Conservation (phyloP, 2,329 filamentous ascomycete genomes). For the Colletotrichum salicis region DNA sequence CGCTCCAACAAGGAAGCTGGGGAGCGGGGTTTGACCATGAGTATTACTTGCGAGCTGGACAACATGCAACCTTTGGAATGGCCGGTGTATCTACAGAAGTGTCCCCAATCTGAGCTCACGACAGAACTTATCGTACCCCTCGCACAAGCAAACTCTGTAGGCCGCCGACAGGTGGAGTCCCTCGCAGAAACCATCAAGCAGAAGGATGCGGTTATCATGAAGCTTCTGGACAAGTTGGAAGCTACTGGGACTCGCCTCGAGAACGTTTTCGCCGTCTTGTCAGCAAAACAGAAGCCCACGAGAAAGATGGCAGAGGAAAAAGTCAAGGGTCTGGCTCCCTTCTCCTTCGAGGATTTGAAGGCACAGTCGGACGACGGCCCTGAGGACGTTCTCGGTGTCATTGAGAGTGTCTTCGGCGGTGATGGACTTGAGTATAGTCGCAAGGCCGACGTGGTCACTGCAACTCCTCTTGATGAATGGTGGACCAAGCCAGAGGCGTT, state of each 20-base stretch:
- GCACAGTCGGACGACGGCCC: slow-evolving; percentile 39
- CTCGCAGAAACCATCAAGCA: slow-evolving; percentile 56
- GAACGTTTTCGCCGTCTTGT: slow-evolving; percentile 62
- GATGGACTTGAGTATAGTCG: slow-evolving; percentile 45
- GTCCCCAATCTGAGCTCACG: slow-evolving; percentile 53
- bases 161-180: slow-evolving; percentile 52
- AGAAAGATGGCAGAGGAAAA: slow-evolving; percentile 57
- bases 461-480: slow-evolving; percentile 57
- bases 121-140: slow-evolving; percentile 64
- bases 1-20: slow-evolving; percentile 47
- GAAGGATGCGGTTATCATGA: slow-evolving; percentile 63
- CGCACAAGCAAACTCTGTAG: slow-evolving; percentile 56
- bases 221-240: slow-evolving; percentile 65
- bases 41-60: slow-evolving; percentile 70
- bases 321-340: slow-evolving; percentile 63
- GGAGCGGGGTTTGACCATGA: slow-evolving; percentile 59
- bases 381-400: slow-evolving; percentile 49
- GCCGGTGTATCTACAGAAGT: slow-evolving; percentile 67
- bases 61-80: slow-evolving; percentile 73
- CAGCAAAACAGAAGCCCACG: slow-evolving; percentile 56
- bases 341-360: slow-evolving; percentile 54
- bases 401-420: slow-evolving; percentile 54
- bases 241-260: slow-evolving; percentile 62
- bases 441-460: slow-evolving; percentile 44
- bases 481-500: slow-evolving; percentile 47